Conservation (phyloP, 1,139 yeast genomes). For the Citeromyces hawaiiensis region DNA sequence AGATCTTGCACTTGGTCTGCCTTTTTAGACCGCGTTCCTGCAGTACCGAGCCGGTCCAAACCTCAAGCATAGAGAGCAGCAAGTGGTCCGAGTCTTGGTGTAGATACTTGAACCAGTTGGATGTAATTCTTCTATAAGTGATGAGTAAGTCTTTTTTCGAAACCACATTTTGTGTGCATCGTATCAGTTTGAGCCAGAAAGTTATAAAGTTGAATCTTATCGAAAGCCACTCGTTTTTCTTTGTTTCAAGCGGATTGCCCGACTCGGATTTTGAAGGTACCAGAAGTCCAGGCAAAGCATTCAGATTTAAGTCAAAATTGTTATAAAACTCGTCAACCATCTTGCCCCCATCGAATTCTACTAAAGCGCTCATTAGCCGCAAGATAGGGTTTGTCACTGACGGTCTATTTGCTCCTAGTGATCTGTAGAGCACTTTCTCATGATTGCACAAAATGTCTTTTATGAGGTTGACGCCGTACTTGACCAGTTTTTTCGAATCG, state of each 20-base stretch:
- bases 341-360: slow-evolving; percentile 33
- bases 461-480: slow-evolving; percentile 21
- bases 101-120: slow-evolving; percentile 53
- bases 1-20: slow-evolving; percentile 58
- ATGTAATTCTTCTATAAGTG: slow-evolving; percentile 43
- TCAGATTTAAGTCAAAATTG: slow-evolving; percentile 53
- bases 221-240: slow-evolving; percentile 20
- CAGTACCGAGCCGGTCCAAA: slow-evolving; percentile 38
- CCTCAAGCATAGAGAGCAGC: slow-evolving; percentile 26
- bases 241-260: slow-evolving; percentile 18
- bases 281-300: slow-evolving; percentile 49
- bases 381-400: slow-evolving; percentile 50
- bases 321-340: slow-evolving; percentile 45
- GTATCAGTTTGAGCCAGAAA: slow-evolving; percentile 45
- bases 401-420: slow-evolving; percentile 45
- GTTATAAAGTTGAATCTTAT: slow-evolving; percentile 45
- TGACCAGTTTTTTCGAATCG: neutral
- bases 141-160: slow-evolving; percentile 51
- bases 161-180: slow-evolving; percentile 21
- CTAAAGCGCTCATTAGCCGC: slow-evolving; percentile 37
- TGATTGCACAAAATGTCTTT: slow-evolving; percentile 40
- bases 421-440: slow-evolving; percentile 54
- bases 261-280: slow-evolving; percentile 36
- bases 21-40: slow-evolving; percentile 50
- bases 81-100: slow-evolving; percentile 36